Evolutionary conservation across 148 eudicot species (phyloP), one percentile per base, ranked within the genome.

Genomic region (Nepenthes mirabilis): DNA sequence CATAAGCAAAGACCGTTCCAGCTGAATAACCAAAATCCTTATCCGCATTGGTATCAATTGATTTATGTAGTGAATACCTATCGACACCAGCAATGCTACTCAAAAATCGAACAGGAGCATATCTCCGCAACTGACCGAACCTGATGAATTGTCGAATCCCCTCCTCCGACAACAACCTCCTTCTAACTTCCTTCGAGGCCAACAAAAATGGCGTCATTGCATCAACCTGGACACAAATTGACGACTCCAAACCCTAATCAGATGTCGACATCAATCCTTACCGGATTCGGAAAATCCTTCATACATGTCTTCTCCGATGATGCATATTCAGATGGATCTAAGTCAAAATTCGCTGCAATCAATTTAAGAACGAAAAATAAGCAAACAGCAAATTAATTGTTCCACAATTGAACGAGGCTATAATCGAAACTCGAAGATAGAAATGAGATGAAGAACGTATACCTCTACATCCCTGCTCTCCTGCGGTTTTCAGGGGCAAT

Each of bases 191-290:
- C 76, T 69, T 80, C 67, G 82, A 78, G n/a, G 70, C 73, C 50
- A 83, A 49, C 23, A 72, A 56, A 58, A 80, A 67, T 49, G 71
- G 69, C 57, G 78, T 69, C 91, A 82, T 82, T 50, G 64, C 13
- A 55, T 35, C 40, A 67, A 34, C 51, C 45, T 36, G 3, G 48
- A 32, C 32, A 12, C 11, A 13, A n/a, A 62, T 43, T 47, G 10
- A n/a, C 37, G 32, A 48, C 34, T 11, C 5, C 12, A 34, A 60
- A 60, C 64, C 64, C 64, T 60, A 60, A 60, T 47, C 64, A 60
- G 37, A 11, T 1, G n/a, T 6, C n/a, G 55, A 52, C 32, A 10
- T 50, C 11, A 52, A 23, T 40, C 45, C 4, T 40, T 23, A 23
- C 23, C 23, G 23, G 23, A 8, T 40, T 40, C 45, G 6, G 45